phyloP scores from a whole-genome alignment of 345 rosid species.

The Dimocarpus longan region DNA sequence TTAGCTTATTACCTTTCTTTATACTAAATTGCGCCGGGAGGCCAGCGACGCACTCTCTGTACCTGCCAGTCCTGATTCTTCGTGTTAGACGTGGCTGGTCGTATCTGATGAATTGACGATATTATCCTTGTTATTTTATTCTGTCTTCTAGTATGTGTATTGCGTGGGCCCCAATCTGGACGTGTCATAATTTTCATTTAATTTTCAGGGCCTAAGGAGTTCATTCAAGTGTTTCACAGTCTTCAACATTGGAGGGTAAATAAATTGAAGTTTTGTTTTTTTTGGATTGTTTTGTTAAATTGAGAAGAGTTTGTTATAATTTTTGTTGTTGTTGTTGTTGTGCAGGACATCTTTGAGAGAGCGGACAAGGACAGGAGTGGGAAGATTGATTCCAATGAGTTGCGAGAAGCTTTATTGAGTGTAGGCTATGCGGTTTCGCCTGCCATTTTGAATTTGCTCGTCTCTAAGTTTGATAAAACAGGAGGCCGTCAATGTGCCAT shows the following conservation, averaged over 20 bases:
- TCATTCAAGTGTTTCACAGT: slow-evolving; percentile 78
- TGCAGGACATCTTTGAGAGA: slow-evolving; percentile 76
- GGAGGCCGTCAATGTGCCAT: slow-evolving; percentile 75
- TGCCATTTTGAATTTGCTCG: slow-evolving; percentile 66
- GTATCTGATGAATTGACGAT: not conserved
- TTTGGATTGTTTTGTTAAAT: not conserved
- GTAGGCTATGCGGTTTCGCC: slow-evolving; percentile 79
- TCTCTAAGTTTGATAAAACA: slow-evolving; percentile 78
- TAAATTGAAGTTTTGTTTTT: slow-evolving; percentile 20
- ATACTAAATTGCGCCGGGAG: not conserved
- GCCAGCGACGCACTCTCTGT: too few relatives aligned
- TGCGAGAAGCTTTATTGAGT: slow-evolving; percentile 77
- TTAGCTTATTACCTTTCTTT: not conserved
- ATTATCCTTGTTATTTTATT: not conserved
- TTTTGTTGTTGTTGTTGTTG: not conserved
- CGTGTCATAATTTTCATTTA: not conserved
- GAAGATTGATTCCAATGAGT: slow-evolving; percentile 73
- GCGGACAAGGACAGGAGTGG: slow-evolving; percentile 92
- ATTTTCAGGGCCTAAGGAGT: slow-evolving; percentile 82
- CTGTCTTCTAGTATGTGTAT: too few relatives aligned
- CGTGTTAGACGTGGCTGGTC: not conserved
- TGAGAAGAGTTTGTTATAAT: not conserved
- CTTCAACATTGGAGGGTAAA: slow-evolving; percentile 98
- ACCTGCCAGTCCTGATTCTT: too few relatives aligned
- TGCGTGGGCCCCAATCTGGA: too few relatives aligned